Evolutionary conservation across 352 stramenopile genomes (phyloP), one percentile per base, ranked within the genome.

Genomic region (Phytophthora tentaculata): DNA sequence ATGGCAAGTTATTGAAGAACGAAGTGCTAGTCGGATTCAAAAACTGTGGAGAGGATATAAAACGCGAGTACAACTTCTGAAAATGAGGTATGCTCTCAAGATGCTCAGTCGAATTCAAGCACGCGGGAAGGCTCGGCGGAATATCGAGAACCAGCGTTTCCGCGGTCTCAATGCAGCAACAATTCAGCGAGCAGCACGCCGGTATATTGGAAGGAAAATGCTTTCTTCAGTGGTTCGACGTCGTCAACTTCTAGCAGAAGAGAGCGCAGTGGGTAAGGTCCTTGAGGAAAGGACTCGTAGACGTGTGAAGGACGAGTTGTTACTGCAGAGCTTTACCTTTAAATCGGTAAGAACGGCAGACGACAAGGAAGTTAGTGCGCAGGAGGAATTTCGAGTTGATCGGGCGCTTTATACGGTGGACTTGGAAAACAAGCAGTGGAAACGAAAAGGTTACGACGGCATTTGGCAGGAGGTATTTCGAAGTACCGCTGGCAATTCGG

Each of bases 401-500:
- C 64, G 73, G 4, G 64, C 74, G 14, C 59, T 91, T 0, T 90
- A 79, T 59, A 71, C 66, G 28, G 35, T 77, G 2, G 73, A 89
- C 14, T 20, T 62, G 3, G 44, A 8, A 9, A 87, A 74, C 28
- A 67, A 61, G 6, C 20, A 54, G 10, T 89, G 82, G 82, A 87
- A 77, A 22, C 74, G 81, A 9, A 76, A 73, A 43, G 84, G 84
- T 1, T 91, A 86, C 48, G 77, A 90, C 20, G 84, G 84, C 1
- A 61, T 90, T 23, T 92, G 84, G 84, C 84, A 92, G 35, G 73
- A 90, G 24, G 45, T 92, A 7, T 92, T 82, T 62, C 77, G 75
- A 14, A 72, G 83, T 45, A 73, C 80, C 5, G 74, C 76, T 1
- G 83, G 81, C 1, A 79, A 79, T 20, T 69, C 62, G 3, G 29